Evolutionary conservation across 495 filamentous ascomycete genomes (phyloP).

Genomic region (Penicillium macrosclerotiorum): DNA sequence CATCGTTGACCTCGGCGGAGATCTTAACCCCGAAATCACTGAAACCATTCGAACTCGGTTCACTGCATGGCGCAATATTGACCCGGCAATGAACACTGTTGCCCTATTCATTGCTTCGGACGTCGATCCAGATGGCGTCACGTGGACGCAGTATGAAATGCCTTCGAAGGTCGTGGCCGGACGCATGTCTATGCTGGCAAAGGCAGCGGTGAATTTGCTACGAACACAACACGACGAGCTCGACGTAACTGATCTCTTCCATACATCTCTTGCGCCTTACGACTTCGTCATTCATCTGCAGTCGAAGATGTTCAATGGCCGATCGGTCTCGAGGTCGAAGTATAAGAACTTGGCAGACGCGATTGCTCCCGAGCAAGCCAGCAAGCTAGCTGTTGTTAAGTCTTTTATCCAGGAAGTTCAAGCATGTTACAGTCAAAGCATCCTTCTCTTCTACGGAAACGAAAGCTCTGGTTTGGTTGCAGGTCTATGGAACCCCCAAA

Average conservation of each 20-base stretch:
- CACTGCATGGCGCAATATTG: conserved; percentile 73
- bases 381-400: conserved; percentile 41
- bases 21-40: conserved; percentile 54
- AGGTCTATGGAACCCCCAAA: conserved; percentile 78
- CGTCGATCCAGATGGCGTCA: conserved; percentile 70
- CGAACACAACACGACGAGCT: conserved; percentile 56
- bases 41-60: conserved; percentile 66
- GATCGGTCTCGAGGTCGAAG: conserved; percentile 29
- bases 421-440: conserved; percentile 55
- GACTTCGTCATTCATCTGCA: conserved; percentile 79
- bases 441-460: conserved; percentile 73
- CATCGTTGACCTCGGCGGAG: conserved; percentile 64
- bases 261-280: conserved; percentile 66
- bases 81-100: conserved; percentile 81
- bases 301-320: conserved; percentile 36
- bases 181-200: conserved; percentile 77
- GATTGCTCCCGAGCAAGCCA: conserved; percentile 8
- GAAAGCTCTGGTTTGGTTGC: conserved; percentile 59
- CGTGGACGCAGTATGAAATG: conserved; percentile 68
- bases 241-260: conserved; percentile 63
- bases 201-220: conserved; percentile 61
- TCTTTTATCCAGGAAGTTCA: conserved; percentile 60
- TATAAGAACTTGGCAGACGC: conserved; percentile 70
- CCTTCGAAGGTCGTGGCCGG: conserved; percentile 81
- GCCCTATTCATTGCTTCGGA: conserved; percentile 81